These are phyloP conservation scores for Triadica sebifera DNA, from an alignment of 345 rosid genomes.

Conservation along the genomic window DNA sequence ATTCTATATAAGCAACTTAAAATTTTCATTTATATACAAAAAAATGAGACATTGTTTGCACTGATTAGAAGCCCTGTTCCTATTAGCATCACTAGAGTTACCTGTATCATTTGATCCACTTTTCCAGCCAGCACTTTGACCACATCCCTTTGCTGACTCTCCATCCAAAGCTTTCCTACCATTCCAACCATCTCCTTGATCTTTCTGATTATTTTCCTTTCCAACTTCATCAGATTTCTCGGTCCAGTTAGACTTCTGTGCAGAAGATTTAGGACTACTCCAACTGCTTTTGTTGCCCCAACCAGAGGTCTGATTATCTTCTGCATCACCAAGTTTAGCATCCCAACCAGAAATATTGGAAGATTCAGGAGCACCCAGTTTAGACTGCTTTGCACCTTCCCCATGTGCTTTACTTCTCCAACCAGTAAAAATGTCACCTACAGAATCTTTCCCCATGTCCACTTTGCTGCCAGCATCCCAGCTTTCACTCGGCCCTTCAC, in stretches of 20 bases:
- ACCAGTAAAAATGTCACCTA: background rate
- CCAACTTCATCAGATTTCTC: background rate
- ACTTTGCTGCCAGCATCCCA: constrained; percentile 18
- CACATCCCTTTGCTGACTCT: constrained; percentile 16
- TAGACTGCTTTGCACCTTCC: constrained; percentile 2
- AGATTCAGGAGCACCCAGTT: constrained; percentile 15
- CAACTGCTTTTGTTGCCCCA: constrained; percentile 11
- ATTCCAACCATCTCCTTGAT: constrained; percentile 11
- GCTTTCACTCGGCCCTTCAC: constrained; percentile 4
- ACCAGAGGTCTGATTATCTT: constrained; percentile 5
- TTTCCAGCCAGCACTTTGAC: constrained; percentile 12
- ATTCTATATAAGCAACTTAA: background rate
- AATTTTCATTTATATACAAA: background rate
- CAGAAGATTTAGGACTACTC: background rate
- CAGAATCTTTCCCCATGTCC: background rate
- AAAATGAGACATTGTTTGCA: background rate
- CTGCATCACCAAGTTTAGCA: constrained; percentile 1
- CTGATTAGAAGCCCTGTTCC: background rate
- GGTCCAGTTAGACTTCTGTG: background rate
- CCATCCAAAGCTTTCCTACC: constrained; percentile 9
- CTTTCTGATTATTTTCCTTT: background rate
- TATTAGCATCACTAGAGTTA: background rate
- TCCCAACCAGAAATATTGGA: constrained; percentile 17
- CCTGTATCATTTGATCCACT: constrained; percentile 11
- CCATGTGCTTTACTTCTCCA: constrained; percentile 3